Conservation (phyloP, 169 alveolate genomes). For the Plasmodium knowlesi region DNA sequence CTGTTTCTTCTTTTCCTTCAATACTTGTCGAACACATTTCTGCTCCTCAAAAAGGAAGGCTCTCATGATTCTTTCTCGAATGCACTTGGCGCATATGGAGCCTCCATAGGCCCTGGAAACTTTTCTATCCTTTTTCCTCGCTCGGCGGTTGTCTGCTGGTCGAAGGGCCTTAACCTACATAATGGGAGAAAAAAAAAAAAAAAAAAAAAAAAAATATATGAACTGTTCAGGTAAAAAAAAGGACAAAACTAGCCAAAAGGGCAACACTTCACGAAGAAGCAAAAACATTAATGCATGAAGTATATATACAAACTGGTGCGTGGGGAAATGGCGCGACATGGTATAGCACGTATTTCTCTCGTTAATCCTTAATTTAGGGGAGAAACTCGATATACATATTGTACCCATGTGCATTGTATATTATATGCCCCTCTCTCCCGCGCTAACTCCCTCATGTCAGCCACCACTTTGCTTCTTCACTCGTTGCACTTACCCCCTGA, state of each 20-base stretch:
- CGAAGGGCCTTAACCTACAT: slow-evolving; percentile 81
- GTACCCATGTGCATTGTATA: not conserved
- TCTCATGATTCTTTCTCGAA: slow-evolving; percentile 90
- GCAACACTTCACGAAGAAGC: not conserved
- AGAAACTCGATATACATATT: not conserved
- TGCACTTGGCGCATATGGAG: slow-evolving; percentile 86
- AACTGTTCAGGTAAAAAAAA: not conserved
- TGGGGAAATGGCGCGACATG: not conserved
- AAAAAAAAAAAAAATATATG: not conserved
- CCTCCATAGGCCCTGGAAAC: slow-evolving; percentile 95
- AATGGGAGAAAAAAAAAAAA: not conserved
- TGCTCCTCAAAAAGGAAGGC: slow-evolving; percentile 94
- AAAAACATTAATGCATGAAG: not conserved
- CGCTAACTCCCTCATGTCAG: not conserved
- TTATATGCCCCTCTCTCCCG: not conserved
- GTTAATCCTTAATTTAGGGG: not conserved
- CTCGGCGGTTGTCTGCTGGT: slow-evolving; percentile 82
- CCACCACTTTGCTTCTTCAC: not conserved
- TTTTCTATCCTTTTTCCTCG: slow-evolving; percentile 86
- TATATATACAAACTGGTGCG: not conserved
- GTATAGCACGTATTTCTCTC: not conserved
- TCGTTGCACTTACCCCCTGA: slow-evolving; percentile 78
- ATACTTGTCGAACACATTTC: slow-evolving; percentile 87
- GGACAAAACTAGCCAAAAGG: not conserved
- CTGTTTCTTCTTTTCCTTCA: slow-evolving; percentile 81